A percentile compares a stretch with the other conserved stretches of the same genome.
These are phyloP conservation scores for Exophiala dermatitidis DNA, from an alignment of 2,329 filamentous ascomycete genomes.

Conservation along the genomic window DNA sequence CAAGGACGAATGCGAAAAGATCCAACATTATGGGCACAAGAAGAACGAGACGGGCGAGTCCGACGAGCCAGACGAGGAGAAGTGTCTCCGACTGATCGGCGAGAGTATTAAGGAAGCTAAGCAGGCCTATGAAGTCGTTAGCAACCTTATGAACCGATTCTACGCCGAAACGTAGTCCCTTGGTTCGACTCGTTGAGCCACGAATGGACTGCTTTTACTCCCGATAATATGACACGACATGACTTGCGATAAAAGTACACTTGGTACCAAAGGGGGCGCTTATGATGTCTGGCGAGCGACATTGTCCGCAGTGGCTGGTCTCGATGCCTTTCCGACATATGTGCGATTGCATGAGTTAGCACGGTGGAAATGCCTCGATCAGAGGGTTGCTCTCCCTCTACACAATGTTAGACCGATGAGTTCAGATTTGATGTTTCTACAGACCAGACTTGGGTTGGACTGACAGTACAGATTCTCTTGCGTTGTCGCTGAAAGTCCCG, in stretches of 20 bases:
- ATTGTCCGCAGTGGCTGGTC: background rate
- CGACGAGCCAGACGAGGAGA: conserved; percentile 58
- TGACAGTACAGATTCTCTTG: conserved; percentile 8
- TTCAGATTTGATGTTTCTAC: background rate
- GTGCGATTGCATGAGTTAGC: background rate
- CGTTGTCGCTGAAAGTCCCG: background rate
- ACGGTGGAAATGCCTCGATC: background rate
- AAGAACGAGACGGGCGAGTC: conserved; percentile 69
- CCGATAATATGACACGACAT: background rate
- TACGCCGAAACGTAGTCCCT: conserved; percentile 46
- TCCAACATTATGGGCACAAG: conserved; percentile 80
- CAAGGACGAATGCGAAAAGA: conserved; percentile 89
- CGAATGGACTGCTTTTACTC: background rate
- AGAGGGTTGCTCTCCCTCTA: background rate
- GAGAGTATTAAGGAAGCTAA: conserved; percentile 66
- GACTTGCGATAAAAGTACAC: conserved; percentile 4
- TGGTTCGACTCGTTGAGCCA: background rate
- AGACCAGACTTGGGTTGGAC: background rate
- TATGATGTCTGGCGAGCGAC: conserved; percentile 3
- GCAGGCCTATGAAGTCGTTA: conserved; percentile 66
- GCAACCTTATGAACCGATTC: conserved; percentile 62
- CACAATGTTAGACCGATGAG: background rate
- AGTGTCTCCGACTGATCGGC: conserved; percentile 63
- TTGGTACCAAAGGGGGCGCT: conserved; percentile 1
- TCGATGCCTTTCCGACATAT: background rate